phyloP scores from a whole-genome alignment of 169 alveolate genomes.

The Cryptosporidium felis region DNA sequence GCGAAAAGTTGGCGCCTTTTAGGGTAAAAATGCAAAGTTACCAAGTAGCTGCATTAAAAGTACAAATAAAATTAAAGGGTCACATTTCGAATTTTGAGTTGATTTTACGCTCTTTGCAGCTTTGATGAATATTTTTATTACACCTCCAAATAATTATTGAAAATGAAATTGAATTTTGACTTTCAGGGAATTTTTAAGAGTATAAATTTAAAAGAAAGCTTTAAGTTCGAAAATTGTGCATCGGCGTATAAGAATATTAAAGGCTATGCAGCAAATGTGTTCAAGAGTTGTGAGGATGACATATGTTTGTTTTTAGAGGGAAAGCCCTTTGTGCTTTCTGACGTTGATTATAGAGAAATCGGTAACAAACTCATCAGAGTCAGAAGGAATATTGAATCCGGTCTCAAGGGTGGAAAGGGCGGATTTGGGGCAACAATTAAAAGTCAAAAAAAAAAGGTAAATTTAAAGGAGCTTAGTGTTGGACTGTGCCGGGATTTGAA shows the following conservation, averaged over 20 bases:
- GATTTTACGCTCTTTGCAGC: not conserved
- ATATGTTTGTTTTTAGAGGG: conserved; percentile 40
- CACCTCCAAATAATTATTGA: not conserved
- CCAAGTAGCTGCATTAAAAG: no score
- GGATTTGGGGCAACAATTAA: conserved; percentile 70
- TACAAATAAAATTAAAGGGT: not conserved
- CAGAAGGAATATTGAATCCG: conserved; percentile 17
- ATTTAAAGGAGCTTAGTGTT: conserved; percentile 9
- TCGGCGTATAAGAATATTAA: conserved; percentile 15
- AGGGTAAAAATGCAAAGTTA: no score
- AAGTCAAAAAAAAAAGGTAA: conserved; percentile 49
- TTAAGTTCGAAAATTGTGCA: not conserved
- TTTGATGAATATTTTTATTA: not conserved
- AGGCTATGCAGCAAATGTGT: conserved; percentile 18
- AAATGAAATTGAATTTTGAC: conserved; percentile 51
- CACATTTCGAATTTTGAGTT: not conserved
- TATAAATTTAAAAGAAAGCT: conserved; percentile 8
- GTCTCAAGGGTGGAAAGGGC: conserved; percentile 67
- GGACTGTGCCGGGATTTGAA: conserved; percentile 38
- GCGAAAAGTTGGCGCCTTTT: conserved; percentile 50
- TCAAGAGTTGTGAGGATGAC: conserved; percentile 45
- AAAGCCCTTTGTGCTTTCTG: conserved; percentile 29
- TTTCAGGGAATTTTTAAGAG: conserved; percentile 53
- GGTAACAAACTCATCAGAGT: conserved; percentile 18
- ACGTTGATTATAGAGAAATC: conserved; percentile 12